These are phyloP conservation scores for Spizellomyces sp. DNA, from an alignment of 192 early-diverging fungal genomes.

Conservation along the genomic window DNA sequence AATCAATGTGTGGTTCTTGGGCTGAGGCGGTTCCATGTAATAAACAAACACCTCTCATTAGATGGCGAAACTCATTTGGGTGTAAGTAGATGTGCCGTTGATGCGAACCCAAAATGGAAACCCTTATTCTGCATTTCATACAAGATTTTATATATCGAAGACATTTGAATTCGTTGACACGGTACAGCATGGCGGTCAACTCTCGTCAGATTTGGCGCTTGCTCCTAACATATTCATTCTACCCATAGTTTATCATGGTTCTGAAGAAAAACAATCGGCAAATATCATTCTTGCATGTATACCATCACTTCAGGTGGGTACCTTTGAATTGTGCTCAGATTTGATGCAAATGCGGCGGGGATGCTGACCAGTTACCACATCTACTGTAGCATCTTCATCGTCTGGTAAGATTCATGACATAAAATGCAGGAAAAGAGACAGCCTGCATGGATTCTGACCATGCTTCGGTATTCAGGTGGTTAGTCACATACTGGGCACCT, in stretches of 20 bases:
- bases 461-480: conserved; percentile 39
- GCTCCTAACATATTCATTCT: background rate
- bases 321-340: background rate
- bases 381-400: conserved; percentile 55
- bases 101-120: background rate
- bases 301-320: conserved; percentile 50
- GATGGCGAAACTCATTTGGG: conserved; percentile 69
- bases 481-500: conserved; percentile 55
- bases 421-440: no score
- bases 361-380: background rate
- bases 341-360: no score
- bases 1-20: background rate
- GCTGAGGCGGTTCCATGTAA: background rate
- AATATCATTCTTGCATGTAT: conserved; percentile 67
- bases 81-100: conserved; percentile 12
- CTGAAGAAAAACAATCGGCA: conserved; percentile 71
- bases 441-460: no score
- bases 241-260: conserved; percentile 59
- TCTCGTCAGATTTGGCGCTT: background rate
- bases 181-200: conserved; percentile 12
- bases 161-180: conserved; percentile 67
- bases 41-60: background rate
- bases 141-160: conserved; percentile 64
- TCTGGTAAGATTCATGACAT: conserved; percentile 31
- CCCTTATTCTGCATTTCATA: no score